phyloP scores from a whole-genome alignment of 2,329 filamentous ascomycete genomes.

The Epicoccum sorghinum region DNA sequence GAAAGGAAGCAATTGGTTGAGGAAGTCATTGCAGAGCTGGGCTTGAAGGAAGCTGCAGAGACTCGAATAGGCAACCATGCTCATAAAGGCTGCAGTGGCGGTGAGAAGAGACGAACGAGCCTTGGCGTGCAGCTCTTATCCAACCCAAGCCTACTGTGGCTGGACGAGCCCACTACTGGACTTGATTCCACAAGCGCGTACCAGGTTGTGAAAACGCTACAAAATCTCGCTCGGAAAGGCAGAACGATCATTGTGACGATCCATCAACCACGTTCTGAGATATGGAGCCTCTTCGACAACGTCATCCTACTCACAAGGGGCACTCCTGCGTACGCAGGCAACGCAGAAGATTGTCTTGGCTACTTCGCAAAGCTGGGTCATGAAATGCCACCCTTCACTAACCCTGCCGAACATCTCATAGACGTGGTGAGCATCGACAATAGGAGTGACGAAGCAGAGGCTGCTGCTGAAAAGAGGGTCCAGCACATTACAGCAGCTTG shows the following conservation, averaged over 20 bases:
- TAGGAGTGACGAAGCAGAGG: conserved; percentile 69
- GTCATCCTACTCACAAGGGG: conserved; percentile 72
- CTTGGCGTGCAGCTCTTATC: conserved; percentile 80
- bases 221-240: conserved; percentile 69
- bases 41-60: conserved; percentile 77
- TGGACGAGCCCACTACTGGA: conserved; percentile 78
- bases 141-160: conserved; percentile 77
- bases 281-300: conserved; percentile 78
- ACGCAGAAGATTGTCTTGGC: conserved; percentile 61
- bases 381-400: conserved; percentile 72
- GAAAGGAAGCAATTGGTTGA: conserved; percentile 71
- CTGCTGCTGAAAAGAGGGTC: conserved; percentile 64
- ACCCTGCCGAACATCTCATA: conserved; percentile 78
- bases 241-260: conserved; percentile 76
- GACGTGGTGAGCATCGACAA: conserved; percentile 78
- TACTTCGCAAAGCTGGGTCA: conserved; percentile 70
- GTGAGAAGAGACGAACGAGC: conserved; percentile 77
- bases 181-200: conserved; percentile 79
- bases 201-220: conserved; percentile 73
- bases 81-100: conserved; percentile 78
- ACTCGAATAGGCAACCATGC: conserved; percentile 74
- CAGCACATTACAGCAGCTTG: conserved; percentile 67
- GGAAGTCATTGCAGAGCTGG: conserved; percentile 75
- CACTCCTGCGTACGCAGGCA: conserved; percentile 71
- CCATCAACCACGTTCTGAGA: conserved; percentile 79